Percentiles rank a stretch among this genome's conserved stretches.
Evolutionary conservation across 345 rosid genomes (phyloP).

Genomic region (Passiflora organensis): DNA sequence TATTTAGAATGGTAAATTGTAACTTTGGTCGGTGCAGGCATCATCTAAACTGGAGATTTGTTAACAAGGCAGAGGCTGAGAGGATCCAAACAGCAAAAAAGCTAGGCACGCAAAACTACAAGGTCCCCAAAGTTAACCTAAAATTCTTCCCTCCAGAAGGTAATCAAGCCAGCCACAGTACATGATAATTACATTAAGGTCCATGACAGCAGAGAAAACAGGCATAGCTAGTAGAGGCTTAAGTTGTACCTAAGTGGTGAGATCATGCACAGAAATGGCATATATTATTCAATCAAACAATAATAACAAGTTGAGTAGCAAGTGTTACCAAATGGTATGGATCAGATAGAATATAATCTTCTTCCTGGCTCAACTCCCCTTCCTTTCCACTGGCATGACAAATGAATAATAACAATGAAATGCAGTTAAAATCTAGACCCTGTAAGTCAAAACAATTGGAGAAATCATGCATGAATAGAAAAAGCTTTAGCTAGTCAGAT

Average conservation of each 20-base stretch:
- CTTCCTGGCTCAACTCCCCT: conserved; percentile 68
- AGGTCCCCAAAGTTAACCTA: too few relatives aligned
- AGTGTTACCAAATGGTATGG: conserved; percentile 90
- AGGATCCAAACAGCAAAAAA: background rate
- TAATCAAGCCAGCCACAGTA: too few relatives aligned
- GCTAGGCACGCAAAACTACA: too few relatives aligned
- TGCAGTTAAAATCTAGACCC: conserved; percentile 10
- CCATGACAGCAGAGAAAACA: too few relatives aligned
- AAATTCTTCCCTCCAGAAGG: too few relatives aligned
- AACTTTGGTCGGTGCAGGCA: too few relatives aligned
- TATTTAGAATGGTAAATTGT: background rate
- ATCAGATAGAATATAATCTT: conserved; percentile 79
- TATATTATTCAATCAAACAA: background rate
- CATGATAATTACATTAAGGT: too few relatives aligned
- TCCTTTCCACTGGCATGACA: conserved; percentile 61
- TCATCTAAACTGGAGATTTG: background rate
- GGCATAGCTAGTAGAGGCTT: too few relatives aligned
- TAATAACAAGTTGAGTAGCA: conserved; percentile 2
- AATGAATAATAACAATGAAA: conserved; percentile 16
- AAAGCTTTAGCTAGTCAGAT: background rate
- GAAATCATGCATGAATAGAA: conserved; percentile 3
- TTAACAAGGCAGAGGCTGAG: background rate
- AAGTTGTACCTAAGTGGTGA: too few relatives aligned
- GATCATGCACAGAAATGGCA: too few relatives aligned
- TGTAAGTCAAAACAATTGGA: conserved; percentile 3